A percentile compares a stretch with the other conserved stretches of the same genome.
Evolutionary conservation across 2,329 filamentous ascomycete genomes (phyloP).

Genomic region (Cercospora sp.): DNA sequence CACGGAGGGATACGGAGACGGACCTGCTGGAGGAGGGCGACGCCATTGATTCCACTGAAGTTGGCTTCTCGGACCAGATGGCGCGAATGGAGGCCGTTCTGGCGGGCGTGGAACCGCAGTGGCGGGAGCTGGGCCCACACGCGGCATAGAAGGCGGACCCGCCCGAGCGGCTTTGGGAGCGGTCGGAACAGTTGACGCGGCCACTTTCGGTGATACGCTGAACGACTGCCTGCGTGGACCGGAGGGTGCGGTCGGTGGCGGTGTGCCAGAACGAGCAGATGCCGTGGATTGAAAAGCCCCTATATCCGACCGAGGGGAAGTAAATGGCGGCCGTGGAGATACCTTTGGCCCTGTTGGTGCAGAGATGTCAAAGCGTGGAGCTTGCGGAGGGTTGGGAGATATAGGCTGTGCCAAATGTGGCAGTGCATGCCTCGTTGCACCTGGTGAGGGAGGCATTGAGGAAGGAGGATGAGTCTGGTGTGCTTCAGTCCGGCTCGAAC

Average conservation of each 20-base stretch:
- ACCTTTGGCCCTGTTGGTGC: slow-evolving; percentile 38
- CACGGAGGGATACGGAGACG: slow-evolving; percentile 34
- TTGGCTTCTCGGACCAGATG: slow-evolving; percentile 35
- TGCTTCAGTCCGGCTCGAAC: slow-evolving; percentile 17
- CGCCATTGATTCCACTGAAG: slow-evolving; percentile 46
- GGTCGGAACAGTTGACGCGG: slow-evolving; percentile 38
- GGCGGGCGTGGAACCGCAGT: slow-evolving; percentile 25
- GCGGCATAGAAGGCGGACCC: slow-evolving; percentile 21
- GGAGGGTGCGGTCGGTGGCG: slow-evolving; percentile 37
- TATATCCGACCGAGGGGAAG: slow-evolving; percentile 32
- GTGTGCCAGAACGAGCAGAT: slow-evolving; percentile 27
- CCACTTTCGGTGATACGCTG: slow-evolving; percentile 40
- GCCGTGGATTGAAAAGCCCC: slow-evolving; percentile 20
- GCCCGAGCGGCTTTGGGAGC: slow-evolving; percentile 40
- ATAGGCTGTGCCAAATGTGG: slow-evolving; percentile 30
- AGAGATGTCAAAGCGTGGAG: slow-evolving; percentile 31
- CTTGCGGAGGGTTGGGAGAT: slow-evolving; percentile 29
- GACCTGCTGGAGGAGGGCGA: slow-evolving; percentile 41
- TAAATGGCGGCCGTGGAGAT: slow-evolving; percentile 34
- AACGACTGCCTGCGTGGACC: slow-evolving; percentile 38
- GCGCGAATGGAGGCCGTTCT: slow-evolving; percentile 29
- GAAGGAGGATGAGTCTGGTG: slow-evolving; percentile 12
- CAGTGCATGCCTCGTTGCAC: slow-evolving; percentile 23
- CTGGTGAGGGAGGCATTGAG: slow-evolving; percentile 29
- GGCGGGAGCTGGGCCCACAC: slow-evolving; percentile 16